Percentiles rank a stretch among this genome's conserved stretches.
Conservation (phyloP, 306 rosid genomes). For the Carpinus viminea region DNA sequence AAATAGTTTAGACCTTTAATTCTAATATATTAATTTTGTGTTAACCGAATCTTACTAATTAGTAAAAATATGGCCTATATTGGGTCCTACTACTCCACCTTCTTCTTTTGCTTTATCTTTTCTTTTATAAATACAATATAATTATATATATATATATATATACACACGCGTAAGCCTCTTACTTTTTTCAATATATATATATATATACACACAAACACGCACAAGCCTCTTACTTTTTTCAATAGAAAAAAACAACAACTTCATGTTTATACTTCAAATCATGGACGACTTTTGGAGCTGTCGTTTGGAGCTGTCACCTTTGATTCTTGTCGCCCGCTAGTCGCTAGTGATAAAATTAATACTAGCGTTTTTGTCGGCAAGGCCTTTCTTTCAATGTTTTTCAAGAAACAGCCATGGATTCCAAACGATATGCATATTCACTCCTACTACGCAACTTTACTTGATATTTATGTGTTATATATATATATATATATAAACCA, state of each 20-base stretch:
- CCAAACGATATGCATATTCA: neutral
- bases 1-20: no score
- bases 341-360: no score
- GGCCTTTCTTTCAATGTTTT: neutral
- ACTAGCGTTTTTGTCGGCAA: slow-evolving; percentile 11
- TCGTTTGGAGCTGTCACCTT: slow-evolving; percentile 10
- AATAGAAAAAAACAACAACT: neutral
- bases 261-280: neutral
- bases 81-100: no score
- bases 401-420: neutral
- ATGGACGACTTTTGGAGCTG: neutral
- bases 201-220: no score
- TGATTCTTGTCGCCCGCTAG: neutral
- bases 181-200: no score
- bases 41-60: neutral
- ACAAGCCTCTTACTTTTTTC: neutral
- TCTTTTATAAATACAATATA: neutral
- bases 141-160: no score
- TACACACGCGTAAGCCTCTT: no score
- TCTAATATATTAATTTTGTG: no score
- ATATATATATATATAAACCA: no score
- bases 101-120: no score
- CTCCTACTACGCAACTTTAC: neutral
- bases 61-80: neutral
- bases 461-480: neutral